Conservation (phyloP, 176 grass and related monocot genomes). For the Tillandsia fasciculata region DNA sequence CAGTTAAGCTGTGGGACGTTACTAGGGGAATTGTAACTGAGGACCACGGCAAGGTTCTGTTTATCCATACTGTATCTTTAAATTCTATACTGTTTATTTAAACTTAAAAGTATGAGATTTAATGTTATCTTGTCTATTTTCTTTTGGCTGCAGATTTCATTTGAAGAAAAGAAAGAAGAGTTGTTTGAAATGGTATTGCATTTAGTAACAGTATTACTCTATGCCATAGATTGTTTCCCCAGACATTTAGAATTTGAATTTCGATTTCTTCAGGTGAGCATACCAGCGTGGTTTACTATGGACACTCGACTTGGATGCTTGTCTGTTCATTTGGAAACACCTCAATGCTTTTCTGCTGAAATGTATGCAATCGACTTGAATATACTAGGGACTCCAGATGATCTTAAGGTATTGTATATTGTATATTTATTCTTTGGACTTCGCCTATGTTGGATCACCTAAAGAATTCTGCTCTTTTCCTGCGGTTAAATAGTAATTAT, state of each 20-base stretch:
- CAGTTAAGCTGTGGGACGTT: slow-evolving; percentile 93
- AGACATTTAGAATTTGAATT: slow-evolving; percentile 15
- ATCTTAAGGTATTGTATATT: slow-evolving; percentile 61
- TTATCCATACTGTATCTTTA: not conserved
- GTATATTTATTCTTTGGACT: too few relatives aligned
- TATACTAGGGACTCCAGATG: slow-evolving; percentile 68
- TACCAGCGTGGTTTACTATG: slow-evolving; percentile 95
- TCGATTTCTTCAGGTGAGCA: slow-evolving; percentile 64
- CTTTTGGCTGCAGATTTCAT: slow-evolving; percentile 69
- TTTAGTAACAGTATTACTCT: not conserved
- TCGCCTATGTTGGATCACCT: too few relatives aligned
- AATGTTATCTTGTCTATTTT: too few relatives aligned
- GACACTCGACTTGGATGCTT: slow-evolving; percentile 80
- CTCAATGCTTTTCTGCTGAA: slow-evolving; percentile 95
- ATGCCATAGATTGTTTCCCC: slow-evolving; percentile 13
- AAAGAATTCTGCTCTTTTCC: too few relatives aligned
- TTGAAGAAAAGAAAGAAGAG: slow-evolving; percentile 96
- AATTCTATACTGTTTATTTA: not conserved
- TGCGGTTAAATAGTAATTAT: too few relatives aligned
- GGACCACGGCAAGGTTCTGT: slow-evolving; percentile 85
- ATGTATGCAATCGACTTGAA: slow-evolving; percentile 91
- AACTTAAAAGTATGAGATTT: too few relatives aligned
- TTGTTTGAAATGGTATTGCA: slow-evolving; percentile 87
- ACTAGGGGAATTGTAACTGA: slow-evolving; percentile 77
- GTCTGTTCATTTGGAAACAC: slow-evolving; percentile 78